Conservation (phyloP, 1,139 yeast genomes). For the Suhomyces bribrorum region DNA sequence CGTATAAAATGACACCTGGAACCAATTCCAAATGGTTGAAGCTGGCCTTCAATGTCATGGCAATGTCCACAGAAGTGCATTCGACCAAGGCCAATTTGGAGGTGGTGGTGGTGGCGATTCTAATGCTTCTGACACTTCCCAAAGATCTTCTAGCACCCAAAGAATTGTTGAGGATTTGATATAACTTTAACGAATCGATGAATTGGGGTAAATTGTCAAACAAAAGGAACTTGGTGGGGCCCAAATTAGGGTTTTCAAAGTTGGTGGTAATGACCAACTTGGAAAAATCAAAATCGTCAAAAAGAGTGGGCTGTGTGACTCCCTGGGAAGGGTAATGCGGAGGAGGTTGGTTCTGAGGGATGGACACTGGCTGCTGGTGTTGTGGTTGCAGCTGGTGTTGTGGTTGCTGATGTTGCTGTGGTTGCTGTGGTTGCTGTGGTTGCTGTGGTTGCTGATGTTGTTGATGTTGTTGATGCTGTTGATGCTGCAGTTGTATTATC, state of each 20-base stretch:
- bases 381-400: constrained; percentile 9
- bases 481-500: constrained; percentile 19
- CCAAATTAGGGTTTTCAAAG: constrained; percentile 65
- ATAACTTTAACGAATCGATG: constrained; percentile 38
- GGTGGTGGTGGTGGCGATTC: constrained; percentile 50
- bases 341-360: constrained; percentile 22
- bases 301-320: constrained; percentile 35
- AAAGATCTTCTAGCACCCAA: constrained; percentile 26
- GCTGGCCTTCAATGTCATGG: constrained; percentile 73
- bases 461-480: constrained; percentile 28
- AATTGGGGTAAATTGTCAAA: constrained; percentile 72
- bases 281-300: constrained; percentile 58
- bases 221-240: constrained; percentile 76
- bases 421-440: constrained; percentile 6
- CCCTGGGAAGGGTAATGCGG: constrained; percentile 6
- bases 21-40: constrained; percentile 81
- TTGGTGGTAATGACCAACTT: constrained; percentile 52
- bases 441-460: constrained; percentile 27
- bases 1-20: constrained; percentile 67
- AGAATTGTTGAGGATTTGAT: constrained; percentile 34
- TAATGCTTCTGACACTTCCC: constrained; percentile 43
- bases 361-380: constrained; percentile 1
- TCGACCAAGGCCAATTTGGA: constrained; percentile 66
- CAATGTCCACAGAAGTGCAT: constrained; percentile 68
- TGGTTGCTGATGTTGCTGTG: constrained; percentile 9